Percentiles rank a stretch among this genome's conserved stretches.
phyloP scores from a whole-genome alignment of 306 rosid species.

The Cyamopsis tetragonoloba region DNA sequence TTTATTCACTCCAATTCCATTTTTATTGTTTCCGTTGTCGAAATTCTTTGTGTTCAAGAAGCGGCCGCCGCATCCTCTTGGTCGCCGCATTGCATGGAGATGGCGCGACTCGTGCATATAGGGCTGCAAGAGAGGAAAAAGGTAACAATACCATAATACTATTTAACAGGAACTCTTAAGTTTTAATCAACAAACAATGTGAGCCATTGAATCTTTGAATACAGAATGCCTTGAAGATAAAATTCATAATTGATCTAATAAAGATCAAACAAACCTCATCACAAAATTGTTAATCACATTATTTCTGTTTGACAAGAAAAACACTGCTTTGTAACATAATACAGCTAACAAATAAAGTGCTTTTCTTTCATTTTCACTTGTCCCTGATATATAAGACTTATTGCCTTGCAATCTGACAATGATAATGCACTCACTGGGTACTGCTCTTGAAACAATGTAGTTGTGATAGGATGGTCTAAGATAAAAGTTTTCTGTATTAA shows the following conservation, averaged over 20 bases:
- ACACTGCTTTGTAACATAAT: neutral
- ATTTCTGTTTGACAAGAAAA: neutral
- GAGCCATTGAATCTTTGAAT: neutral
- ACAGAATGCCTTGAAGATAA: neutral
- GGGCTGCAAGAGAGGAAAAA: constrained; percentile 49
- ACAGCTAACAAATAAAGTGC: neutral
- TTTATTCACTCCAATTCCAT: constrained; percentile 32
- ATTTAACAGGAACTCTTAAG: constrained; percentile 3
- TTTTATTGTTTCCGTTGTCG: constrained; percentile 33
- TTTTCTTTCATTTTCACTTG: no score
- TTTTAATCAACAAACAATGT: neutral
- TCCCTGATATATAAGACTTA: neutral
- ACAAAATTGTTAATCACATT: neutral
- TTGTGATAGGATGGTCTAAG: no score
- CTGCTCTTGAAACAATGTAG: no score
- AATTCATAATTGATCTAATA: neutral
- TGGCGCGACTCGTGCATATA: constrained; percentile 98
- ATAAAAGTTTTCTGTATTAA: no score
- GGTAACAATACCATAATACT: neutral
- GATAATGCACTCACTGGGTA: neutral
- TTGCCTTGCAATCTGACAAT: neutral
- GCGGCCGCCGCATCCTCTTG: constrained; percentile 93
- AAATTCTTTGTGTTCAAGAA: constrained; percentile 62
- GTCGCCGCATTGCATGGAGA: constrained; percentile 90
- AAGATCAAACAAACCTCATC: neutral